These are phyloP conservation scores for Mycena vulgaris DNA, from an alignment of 768 basidiomycete genomes.

Conservation along the genomic window DNA sequence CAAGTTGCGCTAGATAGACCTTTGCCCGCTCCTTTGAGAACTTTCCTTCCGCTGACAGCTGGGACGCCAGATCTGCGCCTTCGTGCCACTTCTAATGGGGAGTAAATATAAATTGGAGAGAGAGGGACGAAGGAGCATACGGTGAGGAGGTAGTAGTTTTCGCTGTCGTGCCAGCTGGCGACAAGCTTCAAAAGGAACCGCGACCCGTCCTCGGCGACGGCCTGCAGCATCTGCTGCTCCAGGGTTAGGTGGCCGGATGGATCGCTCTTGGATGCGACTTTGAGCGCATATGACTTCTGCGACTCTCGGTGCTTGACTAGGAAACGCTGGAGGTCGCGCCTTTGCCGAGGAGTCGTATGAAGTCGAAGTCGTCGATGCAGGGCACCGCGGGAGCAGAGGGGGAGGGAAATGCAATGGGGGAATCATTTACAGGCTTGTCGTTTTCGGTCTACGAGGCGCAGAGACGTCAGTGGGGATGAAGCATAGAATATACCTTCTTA, in stretches of 20 bases:
- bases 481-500: no score
- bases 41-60: neutral
- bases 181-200: slow-evolving; percentile 38
- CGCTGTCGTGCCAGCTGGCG: slow-evolving; percentile 42
- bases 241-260: neutral
- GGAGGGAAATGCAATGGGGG: neutral
- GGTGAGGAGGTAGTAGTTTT: slow-evolving; percentile 42
- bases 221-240: slow-evolving; percentile 18
- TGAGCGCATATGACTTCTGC: slow-evolving; percentile 37
- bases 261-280: slow-evolving; percentile 36
- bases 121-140: slow-evolving; percentile 28
- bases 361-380: neutral
- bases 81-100: neutral
- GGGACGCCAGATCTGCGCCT: slow-evolving; percentile 41
- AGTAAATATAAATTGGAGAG: neutral
- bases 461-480: no score
- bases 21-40: slow-evolving; percentile 31
- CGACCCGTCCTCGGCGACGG: slow-evolving; percentile 7
- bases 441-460: neutral
- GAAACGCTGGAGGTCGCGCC: slow-evolving; percentile 28
- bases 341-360: neutral
- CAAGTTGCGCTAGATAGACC: slow-evolving; percentile 44
- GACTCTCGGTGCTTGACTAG: slow-evolving; percentile 37
- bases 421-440: neutral
- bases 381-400: neutral